Evolutionary conservation across 2,329 filamentous ascomycete genomes (phyloP), one percentile per base, ranked within the genome.

Genomic region (Diaporthe citrichinensis): DNA sequence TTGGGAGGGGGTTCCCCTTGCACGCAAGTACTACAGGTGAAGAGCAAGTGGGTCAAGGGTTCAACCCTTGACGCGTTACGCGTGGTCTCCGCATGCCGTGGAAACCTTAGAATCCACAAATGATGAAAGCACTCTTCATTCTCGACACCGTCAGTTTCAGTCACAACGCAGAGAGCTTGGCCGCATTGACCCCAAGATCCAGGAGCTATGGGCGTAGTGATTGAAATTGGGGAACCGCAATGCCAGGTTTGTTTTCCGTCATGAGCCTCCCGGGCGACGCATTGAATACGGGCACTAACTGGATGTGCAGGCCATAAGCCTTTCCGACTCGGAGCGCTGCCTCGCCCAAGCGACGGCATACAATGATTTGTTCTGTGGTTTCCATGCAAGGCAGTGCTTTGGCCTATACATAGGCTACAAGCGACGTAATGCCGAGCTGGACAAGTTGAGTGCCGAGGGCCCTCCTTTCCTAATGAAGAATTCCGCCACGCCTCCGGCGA

Each of bases 361-460:
- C 72, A 84, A 86, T 79, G 82, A 83, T 9, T 79, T 87, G 49
- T 85, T 86, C 76, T 87, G 85, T 78, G 78, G 76, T 31, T 86
- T 84, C 73, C 85, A 86, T 76, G 84, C 84, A 1, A 83, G 81
- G 73, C 85, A 87, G 78, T 85, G 83, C 74, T 82, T 85, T 78
- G 85, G 84, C 77, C 81, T 89, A 5, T 89, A 89, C 79, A 82
- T 83, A 69, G 87, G 87, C 12, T 89, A 89, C 80, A 88, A 88
- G 77, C 83, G 80, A 55, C 85, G 86, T 57, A 88, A 88, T 78
- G 81, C 83, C 12, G 81, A 83, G 62, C 83, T 89, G 5, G 86
- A 89, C 72, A 74, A 76, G 5, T 78, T 86, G 23, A 76, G 81
- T 4, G 79, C 79, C 15, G 76, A 81, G 44, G 81, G 79, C 3